Evolutionary conservation across 75 land plant genomes (phyloP), one percentile per base, ranked within the genome.

Genomic region (Pinus tabuliformis): DNA sequence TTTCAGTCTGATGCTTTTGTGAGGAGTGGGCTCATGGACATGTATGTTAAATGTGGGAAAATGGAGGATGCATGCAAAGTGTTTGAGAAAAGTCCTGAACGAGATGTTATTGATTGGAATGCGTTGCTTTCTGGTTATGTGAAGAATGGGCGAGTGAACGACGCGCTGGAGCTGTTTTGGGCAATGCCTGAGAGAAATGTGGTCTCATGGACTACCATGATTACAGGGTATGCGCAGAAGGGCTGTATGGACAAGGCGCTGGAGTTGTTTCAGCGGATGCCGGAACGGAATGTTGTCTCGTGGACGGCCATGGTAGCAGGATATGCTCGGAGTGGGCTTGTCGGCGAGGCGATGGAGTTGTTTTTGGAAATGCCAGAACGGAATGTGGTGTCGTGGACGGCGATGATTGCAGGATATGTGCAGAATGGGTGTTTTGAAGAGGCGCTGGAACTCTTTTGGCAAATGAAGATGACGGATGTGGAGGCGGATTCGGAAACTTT

Each of bases 41-140:
- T 85, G 42, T 90, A 87, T 57, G 60, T 68, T 2, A 87, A 87
- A 21, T 68, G 61, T 11, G 87, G 89, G 4, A 65, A 72, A 8
- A 75, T 87, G 57, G 81, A 59, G 11, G 57, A 70, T 61, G 92
- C 89, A 8, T 77, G 42, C 28, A 77, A 81, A 62, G 56, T 86
- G 76, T 84, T 89, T 71, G 89, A 84, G 2, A 75, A 77, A 78
- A 86, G 78, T 76, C 59, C 78, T 72, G 62, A 73, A 1, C 56
- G 87, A 71, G 81, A 85, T 75, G 22, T 90, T 60, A 89, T 89
- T 59, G 87, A 89, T n/a, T 90, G 89, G 87, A 90, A 90, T 73
- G 85, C 92, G 7, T n/a, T 90, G 20, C 81, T 90, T 5, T 77
- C 62, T 1, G 87, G 89, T 2, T 73, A 80, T 15, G 58, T 86